A percentile compares a stretch with the other conserved stretches of the same genome.
These are phyloP conservation scores for Suillus americanus DNA, from an alignment of 768 basidiomycete genomes.

Conservation along the genomic window DNA sequence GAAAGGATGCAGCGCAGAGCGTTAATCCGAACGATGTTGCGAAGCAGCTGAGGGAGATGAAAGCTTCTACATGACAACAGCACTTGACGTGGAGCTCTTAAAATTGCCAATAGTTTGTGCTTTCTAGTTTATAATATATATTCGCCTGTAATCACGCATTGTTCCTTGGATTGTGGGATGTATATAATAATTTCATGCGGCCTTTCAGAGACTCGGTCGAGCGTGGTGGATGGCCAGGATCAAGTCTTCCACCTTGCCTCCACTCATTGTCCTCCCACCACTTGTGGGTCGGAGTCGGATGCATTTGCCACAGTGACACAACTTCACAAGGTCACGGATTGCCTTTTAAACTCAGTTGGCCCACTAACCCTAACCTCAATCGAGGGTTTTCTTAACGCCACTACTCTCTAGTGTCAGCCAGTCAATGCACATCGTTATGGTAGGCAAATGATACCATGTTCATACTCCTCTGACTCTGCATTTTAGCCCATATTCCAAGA, in stretches of 20 bases:
- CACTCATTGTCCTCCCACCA: neutral
- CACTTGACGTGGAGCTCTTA: neutral
- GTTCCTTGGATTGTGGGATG: neutral
- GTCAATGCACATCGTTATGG: constrained; percentile 8
- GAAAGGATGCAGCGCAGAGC: constrained; percentile 29
- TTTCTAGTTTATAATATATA: neutral
- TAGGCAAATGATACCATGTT: neutral
- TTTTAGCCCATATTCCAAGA: constrained; percentile 73
- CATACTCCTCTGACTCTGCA: neutral
- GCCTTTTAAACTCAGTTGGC: constrained; percentile 2
- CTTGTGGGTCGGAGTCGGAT: neutral
- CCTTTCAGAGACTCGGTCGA: neutral
- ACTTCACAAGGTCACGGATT: neutral
- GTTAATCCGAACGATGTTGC: constrained; percentile 44
- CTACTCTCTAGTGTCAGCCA: constrained; percentile 6
- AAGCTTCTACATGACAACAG: constrained; percentile 21
- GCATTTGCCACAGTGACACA: neutral
- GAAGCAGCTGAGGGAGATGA: constrained; percentile 43
- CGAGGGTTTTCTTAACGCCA: constrained; percentile 24
- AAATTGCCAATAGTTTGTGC: neutral
- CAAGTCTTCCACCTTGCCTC: neutral
- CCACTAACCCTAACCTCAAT: constrained; percentile 34
- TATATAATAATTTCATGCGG: neutral
- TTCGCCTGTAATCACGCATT: neutral
- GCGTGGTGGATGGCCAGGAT: neutral